phyloP scores from a whole-genome alignment of 2,329 filamentous ascomycete genomes.

The Phyllosticta paracitricarpa region DNA sequence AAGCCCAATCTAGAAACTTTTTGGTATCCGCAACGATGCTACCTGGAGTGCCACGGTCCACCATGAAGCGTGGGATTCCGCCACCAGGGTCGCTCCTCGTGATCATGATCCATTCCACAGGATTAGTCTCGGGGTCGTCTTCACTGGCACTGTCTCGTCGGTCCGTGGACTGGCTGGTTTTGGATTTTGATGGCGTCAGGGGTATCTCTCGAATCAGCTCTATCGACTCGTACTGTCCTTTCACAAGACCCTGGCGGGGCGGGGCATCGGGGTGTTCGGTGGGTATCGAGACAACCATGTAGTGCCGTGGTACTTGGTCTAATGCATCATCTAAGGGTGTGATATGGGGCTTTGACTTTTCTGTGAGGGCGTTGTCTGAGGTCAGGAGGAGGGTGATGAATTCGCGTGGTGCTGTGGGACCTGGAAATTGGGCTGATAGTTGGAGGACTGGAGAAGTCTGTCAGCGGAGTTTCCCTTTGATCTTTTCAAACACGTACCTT shows the following conservation, averaged over 20 bases:
- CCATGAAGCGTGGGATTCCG: constrained; percentile 79
- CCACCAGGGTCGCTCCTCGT: constrained; percentile 82
- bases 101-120: constrained; percentile 88
- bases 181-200: constrained; percentile 32
- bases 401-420: constrained; percentile 77
- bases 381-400: constrained; percentile 74
- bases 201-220: constrained; percentile 83
- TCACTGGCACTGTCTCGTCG: constrained; percentile 17
- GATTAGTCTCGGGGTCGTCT: constrained; percentile 45
- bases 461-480: background rate
- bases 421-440: constrained; percentile 80
- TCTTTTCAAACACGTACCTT: constrained; percentile 38
- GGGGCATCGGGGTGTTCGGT: constrained; percentile 67
- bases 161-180: constrained; percentile 27
- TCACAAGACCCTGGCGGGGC: constrained; percentile 59
- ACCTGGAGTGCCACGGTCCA: constrained; percentile 77
- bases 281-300: constrained; percentile 80
- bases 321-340: constrained; percentile 20
- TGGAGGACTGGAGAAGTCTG: constrained; percentile 55
- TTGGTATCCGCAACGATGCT: constrained; percentile 70
- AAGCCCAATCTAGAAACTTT: constrained; percentile 75
- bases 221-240: constrained; percentile 82
- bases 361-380: constrained; percentile 44
- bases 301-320: constrained; percentile 51
- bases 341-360: constrained; percentile 28